These are phyloP conservation scores for Monilinia aucupariae DNA, from an alignment of 2,329 filamentous ascomycete genomes.

Conservation along the genomic window DNA sequence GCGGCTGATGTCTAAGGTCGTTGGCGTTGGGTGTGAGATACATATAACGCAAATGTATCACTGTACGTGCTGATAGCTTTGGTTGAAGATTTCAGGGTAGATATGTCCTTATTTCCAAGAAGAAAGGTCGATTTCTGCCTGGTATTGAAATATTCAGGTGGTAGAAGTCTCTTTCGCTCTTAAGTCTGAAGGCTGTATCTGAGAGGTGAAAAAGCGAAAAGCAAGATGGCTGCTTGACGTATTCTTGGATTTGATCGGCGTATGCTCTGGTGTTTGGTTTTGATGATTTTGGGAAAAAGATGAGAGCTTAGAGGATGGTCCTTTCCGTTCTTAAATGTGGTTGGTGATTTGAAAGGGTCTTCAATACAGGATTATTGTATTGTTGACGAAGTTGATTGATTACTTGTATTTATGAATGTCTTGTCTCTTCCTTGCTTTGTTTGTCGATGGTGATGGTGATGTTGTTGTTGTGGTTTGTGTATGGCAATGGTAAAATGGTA, in stretches of 20 bases:
- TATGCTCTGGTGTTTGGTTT: not conserved
- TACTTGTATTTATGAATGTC: not conserved
- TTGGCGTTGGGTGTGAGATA: conserved; percentile 54
- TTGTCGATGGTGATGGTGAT: not conserved
- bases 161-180: not conserved
- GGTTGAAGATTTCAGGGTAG: conserved; percentile 25
- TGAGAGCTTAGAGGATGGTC: not conserved
- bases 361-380: not conserved
- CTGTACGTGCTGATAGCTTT: conserved; percentile 31
- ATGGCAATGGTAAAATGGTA: not conserved
- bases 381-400: not conserved
- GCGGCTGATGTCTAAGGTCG: conserved; percentile 90
- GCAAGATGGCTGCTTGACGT: not conserved
- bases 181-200: not conserved
- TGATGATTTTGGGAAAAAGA: not conserved
- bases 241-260: not conserved
- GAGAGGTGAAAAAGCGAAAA: not conserved
- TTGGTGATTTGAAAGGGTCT: not conserved
- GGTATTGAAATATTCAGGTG: not conserved
- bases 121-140: not conserved
- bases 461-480: not conserved
- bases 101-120: not conserved
- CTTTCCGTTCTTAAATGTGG: not conserved
- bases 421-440: not conserved
- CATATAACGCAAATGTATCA: conserved; percentile 36